Evolutionary conservation across 148 eudicot genomes (phyloP).

Genomic region (Mesembryanthemum crystallinum): DNA sequence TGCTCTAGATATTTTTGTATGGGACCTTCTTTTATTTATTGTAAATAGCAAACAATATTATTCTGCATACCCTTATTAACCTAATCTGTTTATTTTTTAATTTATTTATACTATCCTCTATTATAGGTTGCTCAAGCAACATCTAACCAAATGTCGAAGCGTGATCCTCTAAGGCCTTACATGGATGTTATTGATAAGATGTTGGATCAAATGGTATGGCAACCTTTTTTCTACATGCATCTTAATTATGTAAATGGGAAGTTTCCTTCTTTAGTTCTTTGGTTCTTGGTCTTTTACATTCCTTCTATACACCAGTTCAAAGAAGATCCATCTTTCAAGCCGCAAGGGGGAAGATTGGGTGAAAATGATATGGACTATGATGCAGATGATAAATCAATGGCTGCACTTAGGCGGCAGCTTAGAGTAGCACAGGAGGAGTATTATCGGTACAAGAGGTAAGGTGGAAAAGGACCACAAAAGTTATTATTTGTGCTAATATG

Average conservation of each 20-base stretch:
- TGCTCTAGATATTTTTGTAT: neutral
- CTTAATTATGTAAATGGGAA: neutral
- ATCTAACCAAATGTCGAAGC: conserved; percentile 90
- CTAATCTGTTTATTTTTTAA: no score
- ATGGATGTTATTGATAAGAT: conserved; percentile 87
- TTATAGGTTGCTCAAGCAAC: conserved; percentile 89
- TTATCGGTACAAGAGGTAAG: conserved; percentile 77
- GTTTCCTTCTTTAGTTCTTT: neutral
- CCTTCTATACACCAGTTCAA: conserved; percentile 40
- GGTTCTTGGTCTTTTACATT: conserved; percentile 17
- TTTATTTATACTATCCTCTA: conserved; percentile 1
- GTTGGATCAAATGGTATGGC: conserved; percentile 77
- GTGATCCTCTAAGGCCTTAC: conserved; percentile 76
- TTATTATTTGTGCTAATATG: neutral
- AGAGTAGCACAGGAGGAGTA: conserved; percentile 82
- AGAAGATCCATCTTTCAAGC: conserved; percentile 90
- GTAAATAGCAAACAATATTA: neutral
- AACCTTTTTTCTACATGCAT: conserved; percentile 4
- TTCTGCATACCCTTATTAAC: neutral
- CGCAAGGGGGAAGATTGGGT: conserved; percentile 89
- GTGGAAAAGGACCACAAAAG: neutral
- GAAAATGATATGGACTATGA: conserved; percentile 96
- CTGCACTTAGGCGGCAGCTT: conserved; percentile 83
- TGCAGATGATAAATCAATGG: conserved; percentile 95
- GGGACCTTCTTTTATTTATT: conserved; percentile 7